These are phyloP conservation scores for Claviceps sp. DNA, from an alignment of 2,329 filamentous ascomycete genomes.

Conservation along the genomic window DNA sequence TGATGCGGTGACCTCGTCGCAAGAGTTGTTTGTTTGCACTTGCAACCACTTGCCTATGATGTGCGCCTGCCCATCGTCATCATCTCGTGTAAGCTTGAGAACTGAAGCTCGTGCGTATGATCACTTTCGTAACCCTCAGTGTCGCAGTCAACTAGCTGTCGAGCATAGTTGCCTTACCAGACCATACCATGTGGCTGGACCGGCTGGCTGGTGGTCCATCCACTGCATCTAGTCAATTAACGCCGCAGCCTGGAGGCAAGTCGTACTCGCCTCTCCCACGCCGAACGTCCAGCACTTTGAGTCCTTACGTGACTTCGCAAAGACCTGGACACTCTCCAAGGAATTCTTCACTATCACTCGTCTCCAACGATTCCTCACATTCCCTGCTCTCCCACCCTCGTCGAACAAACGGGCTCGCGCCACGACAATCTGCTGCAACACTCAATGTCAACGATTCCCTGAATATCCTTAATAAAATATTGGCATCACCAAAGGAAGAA, in stretches of 20 bases:
- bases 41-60: not conserved
- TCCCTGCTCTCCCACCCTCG: constrained; percentile 57
- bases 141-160: not conserved
- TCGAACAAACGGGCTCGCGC: constrained; percentile 51
- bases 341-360: constrained; percentile 66
- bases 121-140: not conserved
- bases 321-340: constrained; percentile 56
- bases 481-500: constrained; percentile 18
- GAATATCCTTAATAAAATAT: constrained; percentile 46
- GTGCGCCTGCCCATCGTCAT: not conserved
- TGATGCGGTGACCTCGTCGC: no score
- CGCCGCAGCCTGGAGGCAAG: constrained; percentile 50
- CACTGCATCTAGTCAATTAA: constrained; percentile 41
- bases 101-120: not conserved
- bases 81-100: not conserved
- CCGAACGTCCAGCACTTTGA: constrained; percentile 54
- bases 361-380: constrained; percentile 60
- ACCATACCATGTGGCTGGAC: constrained; percentile 69
- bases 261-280: constrained; percentile 58
- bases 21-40: no score
- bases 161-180: not conserved
- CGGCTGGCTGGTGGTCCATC: constrained; percentile 59
- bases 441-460: constrained; percentile 51
- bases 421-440: constrained; percentile 43
- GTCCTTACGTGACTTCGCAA: constrained; percentile 53